These are phyloP conservation scores for Cardamine resedifolia DNA, from an alignment of 345 rosid species.

Conservation along the genomic window DNA sequence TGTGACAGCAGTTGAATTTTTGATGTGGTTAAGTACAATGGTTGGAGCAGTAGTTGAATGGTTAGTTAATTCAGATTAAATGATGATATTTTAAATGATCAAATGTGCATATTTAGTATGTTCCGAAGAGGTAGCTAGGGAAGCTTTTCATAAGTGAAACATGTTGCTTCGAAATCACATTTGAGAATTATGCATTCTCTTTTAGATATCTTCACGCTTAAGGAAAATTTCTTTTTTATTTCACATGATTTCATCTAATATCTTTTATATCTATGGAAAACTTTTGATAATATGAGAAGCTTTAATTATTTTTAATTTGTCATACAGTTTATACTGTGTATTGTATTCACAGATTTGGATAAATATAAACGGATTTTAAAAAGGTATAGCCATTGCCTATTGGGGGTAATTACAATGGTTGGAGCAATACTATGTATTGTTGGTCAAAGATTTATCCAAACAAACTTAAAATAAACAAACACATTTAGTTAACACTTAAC, in stretches of 20 bases:
- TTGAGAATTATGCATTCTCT: constrained; percentile 13
- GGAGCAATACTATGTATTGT: too few species aligned
- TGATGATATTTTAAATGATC: background rate
- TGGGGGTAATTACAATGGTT: too few species aligned
- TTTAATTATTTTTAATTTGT: background rate
- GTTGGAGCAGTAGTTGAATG: background rate
- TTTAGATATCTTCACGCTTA: constrained; percentile 3
- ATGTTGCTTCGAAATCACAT: constrained; percentile 20
- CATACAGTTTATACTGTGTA: too few species aligned
- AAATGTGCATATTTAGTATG: background rate
- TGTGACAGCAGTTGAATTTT: background rate
- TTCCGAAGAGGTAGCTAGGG: background rate
- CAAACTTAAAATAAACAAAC: too few species aligned
- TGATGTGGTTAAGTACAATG: background rate
- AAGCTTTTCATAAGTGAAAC: constrained; percentile 10
- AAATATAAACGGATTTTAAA: background rate
- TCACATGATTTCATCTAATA: background rate
- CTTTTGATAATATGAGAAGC: background rate
- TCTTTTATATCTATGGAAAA: background rate
- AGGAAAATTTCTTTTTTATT: background rate
- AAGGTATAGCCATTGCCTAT: background rate
- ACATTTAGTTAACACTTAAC: too few species aligned
- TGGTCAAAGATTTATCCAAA: too few species aligned
- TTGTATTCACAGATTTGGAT: background rate
- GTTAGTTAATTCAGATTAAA: background rate